phyloP scores from a whole-genome alignment of 106 monocot species.

The Acorus gramineus region DNA sequence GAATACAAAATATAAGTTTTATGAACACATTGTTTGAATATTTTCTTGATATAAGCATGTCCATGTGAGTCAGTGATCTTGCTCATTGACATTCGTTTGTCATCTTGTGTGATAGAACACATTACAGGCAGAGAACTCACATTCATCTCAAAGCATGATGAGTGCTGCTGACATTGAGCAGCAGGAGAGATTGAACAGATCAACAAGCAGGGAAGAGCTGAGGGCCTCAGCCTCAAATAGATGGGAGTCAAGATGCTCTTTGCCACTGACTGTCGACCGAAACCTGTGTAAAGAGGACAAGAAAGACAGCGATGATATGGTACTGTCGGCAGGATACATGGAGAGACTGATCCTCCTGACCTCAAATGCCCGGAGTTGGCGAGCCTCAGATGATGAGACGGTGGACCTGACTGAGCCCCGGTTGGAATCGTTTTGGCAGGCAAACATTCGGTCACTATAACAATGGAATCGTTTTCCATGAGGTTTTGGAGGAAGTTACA shows the following conservation, averaged over 20 bases:
- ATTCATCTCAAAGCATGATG: slow-evolving; percentile 13
- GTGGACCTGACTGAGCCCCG: slow-evolving; percentile 63
- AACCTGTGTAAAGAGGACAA: slow-evolving; percentile 5
- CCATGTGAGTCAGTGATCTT: no score
- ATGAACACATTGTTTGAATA: no score
- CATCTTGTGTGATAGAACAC: no score
- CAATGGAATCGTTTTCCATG: no score
- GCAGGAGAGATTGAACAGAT: slow-evolving; percentile 1
- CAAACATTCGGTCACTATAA: slow-evolving; percentile 1
- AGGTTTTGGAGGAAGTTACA: no score
- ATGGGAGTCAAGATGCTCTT: slow-evolving; percentile 12
- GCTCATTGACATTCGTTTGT: no score
- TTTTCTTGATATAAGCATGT: no score
- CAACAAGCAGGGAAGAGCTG: slow-evolving; percentile 1
- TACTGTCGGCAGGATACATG: slow-evolving; percentile 33
- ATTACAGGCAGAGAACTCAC: no score
- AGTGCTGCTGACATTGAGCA: slow-evolving; percentile 3
- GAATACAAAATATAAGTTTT: no score
- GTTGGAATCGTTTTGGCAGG: slow-evolving; percentile 45
- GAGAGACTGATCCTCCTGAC: slow-evolving; percentile 18
- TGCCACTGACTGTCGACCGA: slow-evolving; percentile 13
- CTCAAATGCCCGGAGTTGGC: slow-evolving; percentile 10
- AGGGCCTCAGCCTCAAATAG: slow-evolving; percentile 7
- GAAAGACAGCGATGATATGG: slow-evolving; percentile 1
- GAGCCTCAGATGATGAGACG: slow-evolving; percentile 35